Conservation (phyloP, 805 yeast species). For the Grigorovia transvaalensis region DNA sequence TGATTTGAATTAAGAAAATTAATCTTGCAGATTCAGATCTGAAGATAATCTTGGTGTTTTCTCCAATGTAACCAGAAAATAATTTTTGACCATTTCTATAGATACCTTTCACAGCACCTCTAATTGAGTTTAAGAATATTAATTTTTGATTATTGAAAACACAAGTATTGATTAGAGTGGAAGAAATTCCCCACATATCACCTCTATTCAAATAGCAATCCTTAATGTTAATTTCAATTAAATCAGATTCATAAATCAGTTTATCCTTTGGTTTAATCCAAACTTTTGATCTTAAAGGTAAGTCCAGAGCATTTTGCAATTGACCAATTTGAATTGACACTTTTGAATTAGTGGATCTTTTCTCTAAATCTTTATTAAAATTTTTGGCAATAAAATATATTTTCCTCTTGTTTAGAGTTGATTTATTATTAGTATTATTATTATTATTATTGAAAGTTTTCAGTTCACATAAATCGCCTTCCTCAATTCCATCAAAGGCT, state of each 20-base stretch:
- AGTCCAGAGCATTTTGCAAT: conserved; percentile 47
- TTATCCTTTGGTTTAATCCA: conserved; percentile 40
- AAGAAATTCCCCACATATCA: conserved; percentile 82
- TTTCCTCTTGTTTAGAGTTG: conserved; percentile 19
- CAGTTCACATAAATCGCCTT: conserved; percentile 72
- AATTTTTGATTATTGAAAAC: conserved; percentile 57
- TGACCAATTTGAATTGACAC: conserved; percentile 53
- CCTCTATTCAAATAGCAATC: conserved; percentile 79
- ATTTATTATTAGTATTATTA: conserved; percentile 22
- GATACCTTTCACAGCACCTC: conserved; percentile 55
- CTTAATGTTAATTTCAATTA: conserved; percentile 69
- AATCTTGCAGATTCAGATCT: conserved; percentile 86
- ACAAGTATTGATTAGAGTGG: conserved; percentile 50
- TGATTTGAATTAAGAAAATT: conserved; percentile 74
- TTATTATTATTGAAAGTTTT: conserved; percentile 35
- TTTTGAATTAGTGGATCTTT: conserved; percentile 27
- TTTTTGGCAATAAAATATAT: conserved; percentile 36
- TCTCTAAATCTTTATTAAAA: conserved; percentile 21
- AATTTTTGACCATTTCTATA: conserved; percentile 54
- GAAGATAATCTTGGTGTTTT: conserved; percentile 67
- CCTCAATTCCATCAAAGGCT: conserved; percentile 49
- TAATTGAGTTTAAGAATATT: conserved; percentile 48
- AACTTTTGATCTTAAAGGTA: conserved; percentile 61
- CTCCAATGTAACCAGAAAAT: conserved; percentile 68
- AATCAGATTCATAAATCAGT: conserved; percentile 57